These are phyloP conservation scores for Poronia punctata DNA, from an alignment of 495 filamentous ascomycete species.

Conservation along the genomic window DNA sequence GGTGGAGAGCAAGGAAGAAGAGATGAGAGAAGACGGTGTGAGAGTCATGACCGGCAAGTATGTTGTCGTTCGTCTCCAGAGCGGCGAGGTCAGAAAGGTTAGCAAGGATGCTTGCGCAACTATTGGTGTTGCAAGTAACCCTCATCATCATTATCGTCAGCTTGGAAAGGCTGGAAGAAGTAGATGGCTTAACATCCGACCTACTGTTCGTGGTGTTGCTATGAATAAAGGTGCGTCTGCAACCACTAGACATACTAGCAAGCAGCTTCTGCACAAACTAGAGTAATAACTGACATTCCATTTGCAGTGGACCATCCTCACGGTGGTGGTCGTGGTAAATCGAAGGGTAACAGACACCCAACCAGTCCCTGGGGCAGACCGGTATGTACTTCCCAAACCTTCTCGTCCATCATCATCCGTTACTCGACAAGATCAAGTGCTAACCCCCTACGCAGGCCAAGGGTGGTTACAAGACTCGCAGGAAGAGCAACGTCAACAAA, in stretches of 20 bases:
- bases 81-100: constrained; percentile 82
- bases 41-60: constrained; percentile 52
- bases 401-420: constrained; percentile 1
- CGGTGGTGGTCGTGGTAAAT: constrained; percentile 97
- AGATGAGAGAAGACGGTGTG: constrained; percentile 49
- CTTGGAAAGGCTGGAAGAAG: constrained; percentile 91
- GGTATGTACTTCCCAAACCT: constrained; percentile 49
- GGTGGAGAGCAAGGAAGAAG: constrained; percentile 76
- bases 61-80: constrained; percentile 78
- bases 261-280: neutral
- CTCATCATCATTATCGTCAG: constrained; percentile 79
- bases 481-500: constrained; percentile 65
- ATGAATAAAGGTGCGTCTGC: constrained; percentile 78
- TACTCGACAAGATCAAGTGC: constrained; percentile 17
- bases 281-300: constrained; percentile 18
- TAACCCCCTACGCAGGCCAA: constrained; percentile 61
- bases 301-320: constrained; percentile 79
- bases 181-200: constrained; percentile 86
- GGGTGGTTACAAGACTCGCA: constrained; percentile 92
- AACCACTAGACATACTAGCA: neutral
- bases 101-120: constrained; percentile 89
- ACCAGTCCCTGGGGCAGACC: constrained; percentile 94
- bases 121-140: constrained; percentile 87
- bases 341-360: constrained; percentile 92
- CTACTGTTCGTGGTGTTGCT: constrained; percentile 90